phyloP scores from a whole-genome alignment of 169 alveolate species.

The Cystoisospora suis region DNA sequence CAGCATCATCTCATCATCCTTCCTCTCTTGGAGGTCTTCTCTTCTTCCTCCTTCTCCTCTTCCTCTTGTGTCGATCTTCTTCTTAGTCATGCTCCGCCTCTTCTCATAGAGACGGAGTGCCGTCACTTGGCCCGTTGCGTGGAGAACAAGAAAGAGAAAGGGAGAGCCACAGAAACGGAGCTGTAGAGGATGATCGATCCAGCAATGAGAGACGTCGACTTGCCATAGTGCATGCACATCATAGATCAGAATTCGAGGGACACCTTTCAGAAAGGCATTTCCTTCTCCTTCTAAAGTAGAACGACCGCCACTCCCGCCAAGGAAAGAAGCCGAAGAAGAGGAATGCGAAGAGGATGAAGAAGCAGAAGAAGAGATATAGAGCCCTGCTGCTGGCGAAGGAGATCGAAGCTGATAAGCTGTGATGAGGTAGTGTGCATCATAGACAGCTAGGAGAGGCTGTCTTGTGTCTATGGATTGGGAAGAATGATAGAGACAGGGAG shows the following conservation, averaged over 20 bases:
- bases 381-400: not conserved
- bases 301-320: too few species aligned
- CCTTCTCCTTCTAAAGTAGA: too few species aligned
- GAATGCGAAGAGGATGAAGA: not conserved
- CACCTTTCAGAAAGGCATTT: too few species aligned
- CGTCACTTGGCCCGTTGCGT: slow-evolving; percentile 4
- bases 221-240: slow-evolving; percentile 33
- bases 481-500: too few species aligned
- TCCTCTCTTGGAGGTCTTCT: not conserved
- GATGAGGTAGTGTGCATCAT: slow-evolving; percentile 33
- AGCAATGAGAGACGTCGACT: slow-evolving; percentile 12
- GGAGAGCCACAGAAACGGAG: slow-evolving; percentile 3
- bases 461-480: too few species aligned
- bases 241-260: too few species aligned
- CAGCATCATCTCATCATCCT: too few species aligned
- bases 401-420: slow-evolving; percentile 54
- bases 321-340: too few species aligned
- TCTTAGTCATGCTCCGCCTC: not conserved
- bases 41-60: not conserved
- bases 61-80: not conserved
- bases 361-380: not conserved
- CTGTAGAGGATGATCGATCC: slow-evolving; percentile 24
- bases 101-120: not conserved
- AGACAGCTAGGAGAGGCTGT: slow-evolving; percentile 46
- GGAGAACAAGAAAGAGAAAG: not conserved